Evolutionary conservation across 192 early-diverging fungal genomes (phyloP), one percentile per base, ranked within the genome.

Genomic region (Linnemannia elongata): DNA sequence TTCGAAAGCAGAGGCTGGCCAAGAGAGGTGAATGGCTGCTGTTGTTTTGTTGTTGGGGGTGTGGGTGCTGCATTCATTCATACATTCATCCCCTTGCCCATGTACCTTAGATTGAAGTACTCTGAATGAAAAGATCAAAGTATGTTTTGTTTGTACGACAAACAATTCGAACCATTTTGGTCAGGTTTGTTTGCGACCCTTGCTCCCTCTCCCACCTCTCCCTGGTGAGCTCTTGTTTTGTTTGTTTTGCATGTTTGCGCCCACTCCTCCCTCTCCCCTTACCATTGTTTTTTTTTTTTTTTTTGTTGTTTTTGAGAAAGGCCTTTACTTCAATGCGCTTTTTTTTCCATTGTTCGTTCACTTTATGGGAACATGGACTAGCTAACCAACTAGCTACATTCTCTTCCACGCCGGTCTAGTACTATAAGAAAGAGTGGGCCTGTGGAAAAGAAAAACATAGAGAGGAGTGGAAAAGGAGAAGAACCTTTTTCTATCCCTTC

Each of bases 281-380:
- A 5, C 57, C 57, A 30, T 63, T 60, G n/a, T 27, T 63, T 63
- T n/a, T 63, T 33, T 63, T 63, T 27, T 63, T 60, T 1, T 27
- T 27, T 8, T 8, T 30, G 27, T 30, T 63, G 60, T 13, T n/a
- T n/a, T n/a, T 2, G 27, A 33, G 27, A 24, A 27, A 30, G 27
- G 6, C 30, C 12, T 10, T 63, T 30, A 60, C 10, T 4, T 4
- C 12, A 66, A 30, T 66, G 33, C 10, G 60, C 60, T 30, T 66
- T 66, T 66, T 66, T 63, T 66, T 66, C 33, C 60, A 33, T 66
- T 66, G 12, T 66, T 30, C 27, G 60, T 66, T 66, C 60, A 66
- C 60, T 66, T 66, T 66, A 66, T 66, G 60, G 10, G 60, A 66
- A 66, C 60, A 66, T 33, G 30, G 27, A 33, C 60, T 66, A 66